Evolutionary conservation across 371 early-diverging fungal species (phyloP), one percentile per base, ranked within the genome.

Genomic region (Enterocytospora artemiae): DNA sequence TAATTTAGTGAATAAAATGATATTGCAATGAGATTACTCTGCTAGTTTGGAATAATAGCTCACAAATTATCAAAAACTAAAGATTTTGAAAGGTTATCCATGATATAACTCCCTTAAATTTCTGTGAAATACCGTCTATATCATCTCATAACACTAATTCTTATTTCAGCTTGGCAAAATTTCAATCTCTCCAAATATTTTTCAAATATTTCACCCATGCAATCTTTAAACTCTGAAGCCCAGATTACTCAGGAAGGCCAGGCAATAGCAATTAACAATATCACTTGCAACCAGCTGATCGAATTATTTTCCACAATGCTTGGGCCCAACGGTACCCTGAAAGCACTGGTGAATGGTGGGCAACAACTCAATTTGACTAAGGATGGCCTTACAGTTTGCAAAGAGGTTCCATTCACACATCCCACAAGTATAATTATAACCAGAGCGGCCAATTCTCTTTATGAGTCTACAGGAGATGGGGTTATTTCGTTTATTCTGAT

Each of bases 351-450:
- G 63, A 61, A 70, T 9, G 66, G 65, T 69, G 90, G 89, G 84
- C 84, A 96, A 56, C 92, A 94, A 50, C 65, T 82, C 28, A 66
- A 68, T 12, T 55, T 79, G 2, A 78, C 77, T 20, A 80, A 80
- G 52, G 80, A 81, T 59, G 82, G 82, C 0, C 46, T 65, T 43
- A 70, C 61, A 0, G 63, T 81, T 20, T 67, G 74, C 7, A 70
- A 82, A 72, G 96, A 97, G 81, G 93, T 98, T 88, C 90, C 88
- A 82, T 93, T 97, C 78, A 91, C 92, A 83, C 91, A 98, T 81
- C 98, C 99, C 24, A 96, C 94, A 3, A 93, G 97, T 41, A 87
- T 90, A 59, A 90, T 98, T 88, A 92, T 98, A 72, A 96, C 96
- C 28, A 87, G 93, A 57, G 90, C 94, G 32, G 95, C 96, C 7